Base-by-base conservation (phyloP, 2,329 filamentous ascomycete species). In the Colletotrichum chrysophilum region DNA sequence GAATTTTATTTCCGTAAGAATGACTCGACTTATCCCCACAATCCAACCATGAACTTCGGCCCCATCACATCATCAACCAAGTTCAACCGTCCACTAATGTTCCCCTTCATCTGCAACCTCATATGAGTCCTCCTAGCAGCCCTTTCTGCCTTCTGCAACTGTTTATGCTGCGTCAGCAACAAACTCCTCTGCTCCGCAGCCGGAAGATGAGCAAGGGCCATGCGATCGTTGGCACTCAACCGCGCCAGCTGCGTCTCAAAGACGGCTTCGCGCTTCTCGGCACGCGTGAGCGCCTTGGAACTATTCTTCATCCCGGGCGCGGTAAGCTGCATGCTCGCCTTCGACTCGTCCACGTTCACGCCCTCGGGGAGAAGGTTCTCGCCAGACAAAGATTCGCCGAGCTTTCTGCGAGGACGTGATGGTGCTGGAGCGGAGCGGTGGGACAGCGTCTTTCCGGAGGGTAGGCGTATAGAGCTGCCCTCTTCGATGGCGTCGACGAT, bases 401-500 rank as follows among this genome's bases (percentile, higher is more conserved):
- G 5, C 24, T 12, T 75, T 0, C 10, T 34, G 4, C 56, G 58
- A 3, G 65, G 70, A 9, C 74, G 70, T 3, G 64, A 38, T 4
- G 73, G 16, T 4, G 26, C 43, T 9, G 64, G 67, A 0, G 66
- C 32, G 7, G 79, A 80, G 24, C 83, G 81, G 60, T 80, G 80
- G 13, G 80, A 79, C 8, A 86, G 79, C 8, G 83, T 80, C 28
- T 81, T 85, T 6, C 85, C 84, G 0, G 85, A 86, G 0, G 84
- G 81, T 1, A 87, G 72, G 4, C 80, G 80, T 0, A 86, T 68
- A 4, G 82, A 82, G 32, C 80, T 77, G 2, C 82, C 80, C n/a
- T 82, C 80, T 2, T 76, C 74, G 2, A 67, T n/a, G 71, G 74
- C 14, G 76, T 75, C 64, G 2, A 43, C 7, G 3, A 71, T 28